phyloP scores from a whole-genome alignment of 306 rosid genomes.

The Spatholobus suberectus region DNA sequence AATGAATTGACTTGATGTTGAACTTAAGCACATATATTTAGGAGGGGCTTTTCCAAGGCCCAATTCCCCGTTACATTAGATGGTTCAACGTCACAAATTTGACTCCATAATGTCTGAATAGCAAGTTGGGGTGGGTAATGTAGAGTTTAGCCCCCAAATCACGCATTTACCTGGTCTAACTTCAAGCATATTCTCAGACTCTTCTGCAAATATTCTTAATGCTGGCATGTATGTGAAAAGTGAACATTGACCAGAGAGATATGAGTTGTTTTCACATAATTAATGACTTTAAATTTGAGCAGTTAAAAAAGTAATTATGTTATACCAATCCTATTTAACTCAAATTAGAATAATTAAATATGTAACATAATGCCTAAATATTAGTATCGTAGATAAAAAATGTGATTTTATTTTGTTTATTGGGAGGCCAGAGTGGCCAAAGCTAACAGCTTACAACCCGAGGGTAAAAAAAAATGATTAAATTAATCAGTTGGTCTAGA shows the following conservation, averaged over 20 bases:
- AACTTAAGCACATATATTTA: neutral
- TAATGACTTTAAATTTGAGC: too few species aligned
- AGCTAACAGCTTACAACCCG: too few species aligned
- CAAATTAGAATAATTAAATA: too few species aligned
- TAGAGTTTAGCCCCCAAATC: slow-evolving; percentile 38
- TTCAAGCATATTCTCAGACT: slow-evolving; percentile 42
- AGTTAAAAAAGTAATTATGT: too few species aligned
- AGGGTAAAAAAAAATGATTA: too few species aligned
- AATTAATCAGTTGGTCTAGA: too few species aligned
- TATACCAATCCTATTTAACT: too few species aligned
- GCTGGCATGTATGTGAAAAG: neutral
- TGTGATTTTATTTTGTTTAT: too few species aligned
- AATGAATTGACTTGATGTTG: neutral
- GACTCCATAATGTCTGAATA: slow-evolving; percentile 1
- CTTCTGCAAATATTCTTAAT: slow-evolving; percentile 36
- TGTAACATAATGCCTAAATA: too few species aligned
- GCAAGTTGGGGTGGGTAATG: slow-evolving; percentile 11
- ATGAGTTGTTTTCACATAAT: neutral
- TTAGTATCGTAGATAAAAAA: too few species aligned
- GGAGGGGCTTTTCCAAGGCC: neutral
- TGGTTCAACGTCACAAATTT: slow-evolving; percentile 18
- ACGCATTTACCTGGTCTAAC: slow-evolving; percentile 36
- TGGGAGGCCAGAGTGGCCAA: too few species aligned
- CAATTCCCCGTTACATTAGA: neutral
- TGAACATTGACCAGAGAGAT: slow-evolving; percentile 5